Conservation (phyloP, 2,329 filamentous ascomycete genomes). For the Colletotrichum cuscutae region DNA sequence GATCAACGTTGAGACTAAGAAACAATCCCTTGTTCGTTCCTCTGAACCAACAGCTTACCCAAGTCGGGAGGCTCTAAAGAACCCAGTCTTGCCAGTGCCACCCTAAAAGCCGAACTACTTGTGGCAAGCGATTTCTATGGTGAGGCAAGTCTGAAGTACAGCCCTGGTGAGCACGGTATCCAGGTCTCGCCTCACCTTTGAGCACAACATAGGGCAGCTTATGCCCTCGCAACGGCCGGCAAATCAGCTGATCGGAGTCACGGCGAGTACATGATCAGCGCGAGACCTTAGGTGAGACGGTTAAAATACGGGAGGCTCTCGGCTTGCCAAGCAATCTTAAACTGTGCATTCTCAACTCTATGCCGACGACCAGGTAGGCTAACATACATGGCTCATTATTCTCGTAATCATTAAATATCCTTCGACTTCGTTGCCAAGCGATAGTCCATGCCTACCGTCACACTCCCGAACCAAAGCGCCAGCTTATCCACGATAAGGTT, state of each 20-base stretch:
- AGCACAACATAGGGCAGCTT: neutral
- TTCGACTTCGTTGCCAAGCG: constrained; percentile 37
- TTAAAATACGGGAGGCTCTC: neutral
- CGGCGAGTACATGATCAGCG: neutral
- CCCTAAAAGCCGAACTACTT: neutral
- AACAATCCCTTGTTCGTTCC: neutral
- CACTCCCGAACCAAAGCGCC: constrained; percentile 43
- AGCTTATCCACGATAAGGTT: constrained; percentile 44
- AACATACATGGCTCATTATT: neutral
- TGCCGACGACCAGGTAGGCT: neutral
- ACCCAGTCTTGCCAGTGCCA: neutral
- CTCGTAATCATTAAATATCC: constrained; percentile 35
- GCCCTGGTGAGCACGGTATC: neutral
- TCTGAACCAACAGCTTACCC: neutral
- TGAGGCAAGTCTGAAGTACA: neutral
- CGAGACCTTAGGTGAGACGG: neutral
- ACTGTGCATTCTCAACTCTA: neutral
- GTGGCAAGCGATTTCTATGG: neutral
- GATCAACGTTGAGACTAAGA: neutral
- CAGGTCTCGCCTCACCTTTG: neutral
- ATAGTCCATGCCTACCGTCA: constrained; percentile 46
- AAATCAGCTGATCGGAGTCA: neutral
- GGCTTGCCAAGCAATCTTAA: neutral
- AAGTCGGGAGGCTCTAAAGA: neutral
- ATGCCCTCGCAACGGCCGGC: neutral